Evolutionary conservation across 257 asterid genomes (phyloP).

Genomic region (Scutellaria galericulata): DNA sequence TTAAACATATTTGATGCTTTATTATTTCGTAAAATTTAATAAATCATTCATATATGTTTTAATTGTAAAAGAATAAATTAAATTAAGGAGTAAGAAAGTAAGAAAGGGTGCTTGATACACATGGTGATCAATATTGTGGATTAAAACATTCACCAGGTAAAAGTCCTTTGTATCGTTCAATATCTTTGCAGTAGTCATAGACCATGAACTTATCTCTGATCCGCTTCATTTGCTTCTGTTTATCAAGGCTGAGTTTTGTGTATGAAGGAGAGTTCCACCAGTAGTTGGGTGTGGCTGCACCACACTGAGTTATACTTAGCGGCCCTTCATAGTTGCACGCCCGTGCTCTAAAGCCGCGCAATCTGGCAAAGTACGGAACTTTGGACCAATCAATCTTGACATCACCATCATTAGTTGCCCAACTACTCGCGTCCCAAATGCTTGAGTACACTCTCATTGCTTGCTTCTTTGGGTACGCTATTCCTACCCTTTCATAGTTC

Average conservation of each 20-base stretch:
- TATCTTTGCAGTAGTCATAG: slow-evolving; percentile 73
- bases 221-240: slow-evolving; percentile 48
- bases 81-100: background rate
- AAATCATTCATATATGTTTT: too few relatives aligned
- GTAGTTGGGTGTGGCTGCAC: slow-evolving; percentile 37
- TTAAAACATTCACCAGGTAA: slow-evolving; percentile 64
- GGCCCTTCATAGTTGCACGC: slow-evolving; percentile 52
- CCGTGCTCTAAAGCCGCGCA: slow-evolving; percentile 51
- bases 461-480: slow-evolving; percentile 61
- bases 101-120: background rate
- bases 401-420: slow-evolving; percentile 84
- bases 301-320: slow-evolving; percentile 38
- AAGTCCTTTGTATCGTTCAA: slow-evolving; percentile 44
- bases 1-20: too few relatives aligned
- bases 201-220: slow-evolving; percentile 51
- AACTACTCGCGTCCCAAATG: slow-evolving; percentile 84
- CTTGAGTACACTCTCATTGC: slow-evolving; percentile 75
- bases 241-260: slow-evolving; percentile 40
- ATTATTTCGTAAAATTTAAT: too few relatives aligned
- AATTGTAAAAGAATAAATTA: background rate
- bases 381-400: slow-evolving; percentile 67
- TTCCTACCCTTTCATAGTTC: slow-evolving; percentile 54
- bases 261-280: slow-evolving; percentile 50
- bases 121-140: slow-evolving; percentile 39
- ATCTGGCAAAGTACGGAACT: slow-evolving; percentile 62